These are phyloP conservation scores for Cryptococcus floricola DNA, from an alignment of 1,284 basidiomycete genomes.

Conservation along the genomic window DNA sequence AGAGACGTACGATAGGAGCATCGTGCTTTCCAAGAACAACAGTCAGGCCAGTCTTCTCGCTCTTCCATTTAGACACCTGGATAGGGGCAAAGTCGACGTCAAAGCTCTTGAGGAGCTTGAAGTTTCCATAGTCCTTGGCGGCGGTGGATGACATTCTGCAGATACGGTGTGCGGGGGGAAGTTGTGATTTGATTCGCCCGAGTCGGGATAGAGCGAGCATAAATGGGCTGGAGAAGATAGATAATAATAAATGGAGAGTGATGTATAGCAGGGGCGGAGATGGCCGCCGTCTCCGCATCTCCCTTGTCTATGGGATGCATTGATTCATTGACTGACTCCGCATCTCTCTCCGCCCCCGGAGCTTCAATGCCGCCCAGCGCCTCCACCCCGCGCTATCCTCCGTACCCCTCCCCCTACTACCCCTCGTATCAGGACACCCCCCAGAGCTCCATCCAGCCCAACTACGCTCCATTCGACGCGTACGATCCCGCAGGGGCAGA, in stretches of 20 bases:
- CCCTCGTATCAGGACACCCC: not conserved
- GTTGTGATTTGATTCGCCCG: not conserved
- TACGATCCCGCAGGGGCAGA: not conserved
- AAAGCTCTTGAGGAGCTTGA: conserved; percentile 43
- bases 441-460: not conserved
- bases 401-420: no score
- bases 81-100: conserved; percentile 46
- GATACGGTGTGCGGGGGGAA: no score
- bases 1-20: conserved; percentile 35
- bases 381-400: not conserved
- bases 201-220: not conserved
- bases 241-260: no score
- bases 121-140: conserved; percentile 37
- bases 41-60: conserved; percentile 50
- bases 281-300: no score
- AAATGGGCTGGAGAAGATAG: not conserved
- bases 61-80: conserved; percentile 47
- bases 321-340: no score
- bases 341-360: no score
- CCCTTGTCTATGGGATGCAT: no score
- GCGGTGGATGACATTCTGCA: conserved; percentile 8
- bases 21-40: conserved; percentile 64
- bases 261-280: no score
- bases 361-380: conserved; percentile 3
- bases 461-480: not conserved